Evolutionary conservation across 192 early-diverging fungal species (phyloP).

Genomic region (Pilobolus umbonatus): DNA sequence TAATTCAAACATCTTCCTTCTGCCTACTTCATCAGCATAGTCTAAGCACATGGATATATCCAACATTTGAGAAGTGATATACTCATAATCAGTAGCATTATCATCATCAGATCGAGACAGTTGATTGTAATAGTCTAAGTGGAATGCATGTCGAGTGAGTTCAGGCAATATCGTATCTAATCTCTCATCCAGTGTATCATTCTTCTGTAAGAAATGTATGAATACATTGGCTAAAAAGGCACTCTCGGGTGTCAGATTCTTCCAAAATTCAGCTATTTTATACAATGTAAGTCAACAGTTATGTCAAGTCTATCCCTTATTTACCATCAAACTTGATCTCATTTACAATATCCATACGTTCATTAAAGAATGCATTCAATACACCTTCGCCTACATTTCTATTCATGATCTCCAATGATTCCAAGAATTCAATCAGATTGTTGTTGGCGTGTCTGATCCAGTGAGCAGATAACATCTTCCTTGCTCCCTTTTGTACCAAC

Average conservation of each 20-base stretch:
- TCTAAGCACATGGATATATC: constrained; percentile 72
- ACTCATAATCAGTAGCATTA: constrained; percentile 48
- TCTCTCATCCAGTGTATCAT: constrained; percentile 51
- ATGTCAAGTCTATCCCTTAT: not conserved
- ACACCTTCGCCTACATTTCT: constrained; percentile 58
- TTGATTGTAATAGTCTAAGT: constrained; percentile 52
- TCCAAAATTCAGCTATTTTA: constrained; percentile 44
- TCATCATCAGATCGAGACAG: constrained; percentile 46
- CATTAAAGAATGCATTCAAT: constrained; percentile 58
- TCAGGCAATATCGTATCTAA: constrained; percentile 68
- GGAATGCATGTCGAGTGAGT: constrained; percentile 52
- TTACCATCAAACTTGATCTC: constrained; percentile 54
- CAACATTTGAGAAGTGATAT: constrained; percentile 69
- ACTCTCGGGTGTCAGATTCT: constrained; percentile 46
- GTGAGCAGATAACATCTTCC: constrained; percentile 59
- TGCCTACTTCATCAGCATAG: constrained; percentile 86
- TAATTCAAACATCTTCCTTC: constrained; percentile 71
- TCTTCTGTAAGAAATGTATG: constrained; percentile 34
- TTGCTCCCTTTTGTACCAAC: constrained; percentile 68
- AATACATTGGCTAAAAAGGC: constrained; percentile 44
- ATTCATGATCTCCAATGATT: constrained; percentile 69
- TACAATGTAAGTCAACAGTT: too few species aligned
- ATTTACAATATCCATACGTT: constrained; percentile 63
- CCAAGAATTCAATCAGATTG: constrained; percentile 68
- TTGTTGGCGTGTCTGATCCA: constrained; percentile 74